A percentile compares a stretch with the other conserved stretches of the same genome.
These are phyloP conservation scores for Paraleonurus japonicus DNA, from an alignment of 257 asterid genomes.

Conservation along the genomic window DNA sequence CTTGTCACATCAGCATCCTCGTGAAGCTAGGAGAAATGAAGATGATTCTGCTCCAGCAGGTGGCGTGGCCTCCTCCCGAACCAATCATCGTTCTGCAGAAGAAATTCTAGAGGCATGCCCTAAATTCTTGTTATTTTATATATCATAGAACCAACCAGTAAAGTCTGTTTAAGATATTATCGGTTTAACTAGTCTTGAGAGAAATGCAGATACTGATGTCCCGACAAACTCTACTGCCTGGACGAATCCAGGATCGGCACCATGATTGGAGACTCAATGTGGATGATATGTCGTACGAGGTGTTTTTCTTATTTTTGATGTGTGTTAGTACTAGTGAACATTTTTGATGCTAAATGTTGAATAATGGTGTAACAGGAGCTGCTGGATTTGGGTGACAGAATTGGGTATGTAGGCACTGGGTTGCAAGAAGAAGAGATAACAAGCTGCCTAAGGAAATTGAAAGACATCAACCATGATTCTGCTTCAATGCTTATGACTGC, in stretches of 20 bases:
- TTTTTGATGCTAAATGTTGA: not conserved
- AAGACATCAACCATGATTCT: conserved; percentile 23
- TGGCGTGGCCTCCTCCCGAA: conserved; percentile 17
- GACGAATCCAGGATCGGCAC: conserved; percentile 35
- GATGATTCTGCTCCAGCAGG: conserved; percentile 14
- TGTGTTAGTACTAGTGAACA: not conserved
- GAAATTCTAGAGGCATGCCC: conserved; percentile 38
- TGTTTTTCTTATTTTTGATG: not conserved
- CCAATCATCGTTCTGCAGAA: conserved; percentile 32
- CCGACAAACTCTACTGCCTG: conserved; percentile 30
- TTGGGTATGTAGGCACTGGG: conserved; percentile 59
- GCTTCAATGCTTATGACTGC: not conserved
- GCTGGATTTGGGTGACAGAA: conserved; percentile 51
- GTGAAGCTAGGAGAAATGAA: conserved; percentile 37
- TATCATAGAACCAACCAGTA: not conserved
- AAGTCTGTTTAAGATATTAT: not conserved
- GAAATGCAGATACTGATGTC: conserved; percentile 38
- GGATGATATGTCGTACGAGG: conserved; percentile 62
- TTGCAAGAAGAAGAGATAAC: conserved; percentile 50
- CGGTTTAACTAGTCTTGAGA: not conserved
- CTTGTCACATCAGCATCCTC: conserved; percentile 31
- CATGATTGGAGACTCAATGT: conserved; percentile 54
- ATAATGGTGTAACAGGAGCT: conserved; percentile 42
- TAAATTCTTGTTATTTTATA: not conserved
- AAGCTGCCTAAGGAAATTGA: conserved; percentile 36